These are phyloP conservation scores for Botrytis sinoallii DNA, from an alignment of 2,329 filamentous ascomycete species.

Conservation along the genomic window DNA sequence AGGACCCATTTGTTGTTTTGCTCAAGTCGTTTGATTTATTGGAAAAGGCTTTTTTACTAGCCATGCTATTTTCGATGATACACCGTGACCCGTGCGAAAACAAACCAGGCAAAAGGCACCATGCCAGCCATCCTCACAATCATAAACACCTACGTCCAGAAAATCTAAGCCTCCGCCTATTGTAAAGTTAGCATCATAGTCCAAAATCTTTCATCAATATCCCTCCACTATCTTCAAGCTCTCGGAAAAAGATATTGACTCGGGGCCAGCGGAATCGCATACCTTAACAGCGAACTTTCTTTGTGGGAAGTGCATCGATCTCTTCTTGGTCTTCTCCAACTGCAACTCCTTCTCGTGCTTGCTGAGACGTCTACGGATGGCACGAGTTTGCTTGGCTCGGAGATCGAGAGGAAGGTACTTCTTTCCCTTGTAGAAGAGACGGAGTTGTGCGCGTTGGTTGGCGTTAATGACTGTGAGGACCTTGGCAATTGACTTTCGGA, in stretches of 20 bases:
- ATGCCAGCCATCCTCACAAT: constrained; percentile 29
- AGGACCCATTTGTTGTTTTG: constrained; percentile 24
- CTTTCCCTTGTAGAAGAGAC: constrained; percentile 99
- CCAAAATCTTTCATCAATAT: not conserved
- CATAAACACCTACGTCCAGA: constrained; percentile 27
- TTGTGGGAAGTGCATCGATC: constrained; percentile 91
- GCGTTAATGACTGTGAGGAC: constrained; percentile 99
- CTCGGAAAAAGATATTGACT: not conserved
- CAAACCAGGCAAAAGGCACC: constrained; percentile 26
- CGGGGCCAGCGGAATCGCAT: constrained; percentile 15
- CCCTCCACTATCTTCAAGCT: not conserved
- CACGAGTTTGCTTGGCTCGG: constrained; percentile 96
- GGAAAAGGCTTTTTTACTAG: constrained; percentile 32
- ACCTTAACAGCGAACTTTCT: constrained; percentile 98
- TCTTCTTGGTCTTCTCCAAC: constrained; percentile 97
- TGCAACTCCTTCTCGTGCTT: constrained; percentile 81
- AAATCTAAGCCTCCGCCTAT: constrained; percentile 37
- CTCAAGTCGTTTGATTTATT: constrained; percentile 37
- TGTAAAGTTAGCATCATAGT: constrained; percentile 21
- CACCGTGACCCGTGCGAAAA: constrained; percentile 32
- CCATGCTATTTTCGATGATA: constrained; percentile 38
- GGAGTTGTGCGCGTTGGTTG: constrained; percentile 97
- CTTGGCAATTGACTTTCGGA: constrained; percentile 99
- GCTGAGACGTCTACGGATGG: constrained; percentile 92
- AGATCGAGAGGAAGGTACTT: constrained; percentile 99